A percentile compares a stretch with the other conserved stretches of the same genome.
These are phyloP conservation scores for Phanerochaete carnosa DNA, from an alignment of 768 basidiomycete genomes.

Conservation along the genomic window DNA sequence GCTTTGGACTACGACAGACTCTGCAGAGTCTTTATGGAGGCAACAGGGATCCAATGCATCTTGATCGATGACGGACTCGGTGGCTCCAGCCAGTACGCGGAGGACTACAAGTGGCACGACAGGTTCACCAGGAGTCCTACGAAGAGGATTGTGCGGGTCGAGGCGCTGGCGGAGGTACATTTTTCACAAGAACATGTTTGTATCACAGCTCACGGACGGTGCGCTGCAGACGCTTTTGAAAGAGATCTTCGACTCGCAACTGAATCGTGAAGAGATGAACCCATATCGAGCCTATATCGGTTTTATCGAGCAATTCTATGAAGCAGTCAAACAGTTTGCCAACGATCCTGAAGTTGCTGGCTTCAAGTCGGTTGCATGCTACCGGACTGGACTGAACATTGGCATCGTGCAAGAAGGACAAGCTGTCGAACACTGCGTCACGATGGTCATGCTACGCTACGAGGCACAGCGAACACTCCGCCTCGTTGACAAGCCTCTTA, in stretches of 20 bases:
- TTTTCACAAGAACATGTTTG: not conserved
- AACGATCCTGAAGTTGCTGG: constrained; percentile 49
- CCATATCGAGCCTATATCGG: not conserved
- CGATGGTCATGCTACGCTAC: constrained; percentile 32
- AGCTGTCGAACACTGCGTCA: constrained; percentile 26
- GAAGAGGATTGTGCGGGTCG: constrained; percentile 66
- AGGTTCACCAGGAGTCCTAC: constrained; percentile 48
- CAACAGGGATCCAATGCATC: constrained; percentile 60
- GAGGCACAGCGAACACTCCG: constrained; percentile 40
- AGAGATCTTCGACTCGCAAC: constrained; percentile 16
- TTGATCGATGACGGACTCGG: constrained; percentile 74
- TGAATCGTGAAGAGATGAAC: constrained; percentile 1
- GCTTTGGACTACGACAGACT: constrained; percentile 50
- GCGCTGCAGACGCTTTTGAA: constrained; percentile 22
- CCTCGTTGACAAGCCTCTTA: constrained; percentile 57
- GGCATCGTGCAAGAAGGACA: not conserved
- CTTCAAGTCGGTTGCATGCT: constrained; percentile 78
- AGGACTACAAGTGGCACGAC: constrained; percentile 61
- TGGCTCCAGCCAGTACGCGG: constrained; percentile 40
- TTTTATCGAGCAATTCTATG: constrained; percentile 33
- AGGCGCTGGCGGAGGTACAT: constrained; percentile 66
- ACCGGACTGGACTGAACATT: constrained; percentile 71
- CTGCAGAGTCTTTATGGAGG: constrained; percentile 52
- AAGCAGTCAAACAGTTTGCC: constrained; percentile 36
- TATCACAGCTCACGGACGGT: not conserved